Conservation (phyloP, 2,329 filamentous ascomycete genomes). For the Botrytis squamosa region DNA sequence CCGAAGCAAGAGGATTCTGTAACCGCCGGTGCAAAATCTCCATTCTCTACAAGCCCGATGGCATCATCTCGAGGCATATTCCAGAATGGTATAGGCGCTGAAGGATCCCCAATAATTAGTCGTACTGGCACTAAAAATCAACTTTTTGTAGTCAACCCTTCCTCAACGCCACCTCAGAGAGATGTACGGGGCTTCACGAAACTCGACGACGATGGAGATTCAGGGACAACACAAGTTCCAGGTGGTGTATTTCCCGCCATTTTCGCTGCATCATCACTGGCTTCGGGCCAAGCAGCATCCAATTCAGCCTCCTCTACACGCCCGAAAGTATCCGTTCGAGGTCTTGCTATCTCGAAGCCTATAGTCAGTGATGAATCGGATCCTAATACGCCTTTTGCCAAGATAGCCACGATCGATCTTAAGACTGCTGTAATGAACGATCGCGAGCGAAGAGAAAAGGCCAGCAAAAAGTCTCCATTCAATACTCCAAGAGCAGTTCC, state of each 20-base stretch:
- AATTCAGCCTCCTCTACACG: constrained; percentile 31
- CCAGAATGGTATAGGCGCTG: constrained; percentile 25
- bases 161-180: constrained; percentile 29
- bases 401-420: constrained; percentile 39
- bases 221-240: constrained; percentile 28
- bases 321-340: constrained; percentile 34
- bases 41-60: constrained; percentile 33
- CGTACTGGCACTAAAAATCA: constrained; percentile 32
- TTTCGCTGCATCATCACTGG: constrained; percentile 23
- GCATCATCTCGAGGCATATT: constrained; percentile 30
- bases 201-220: constrained; percentile 24
- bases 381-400: constrained; percentile 30
- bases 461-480: constrained; percentile 30
- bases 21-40: constrained; percentile 38
- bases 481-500: constrained; percentile 31
- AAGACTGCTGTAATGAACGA: constrained; percentile 37
- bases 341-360: constrained; percentile 37
- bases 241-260: constrained; percentile 34
- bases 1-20: constrained; percentile 29
- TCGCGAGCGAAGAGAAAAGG: constrained; percentile 34
- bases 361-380: constrained; percentile 26
- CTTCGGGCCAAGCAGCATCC: constrained; percentile 23
- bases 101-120: constrained; percentile 34
- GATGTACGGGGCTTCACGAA: constrained; percentile 33
- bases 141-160: constrained; percentile 39